These are phyloP conservation scores for Isabelozyma rhagii DNA, from an alignment of 805 yeast genomes.

Conservation along the genomic window DNA sequence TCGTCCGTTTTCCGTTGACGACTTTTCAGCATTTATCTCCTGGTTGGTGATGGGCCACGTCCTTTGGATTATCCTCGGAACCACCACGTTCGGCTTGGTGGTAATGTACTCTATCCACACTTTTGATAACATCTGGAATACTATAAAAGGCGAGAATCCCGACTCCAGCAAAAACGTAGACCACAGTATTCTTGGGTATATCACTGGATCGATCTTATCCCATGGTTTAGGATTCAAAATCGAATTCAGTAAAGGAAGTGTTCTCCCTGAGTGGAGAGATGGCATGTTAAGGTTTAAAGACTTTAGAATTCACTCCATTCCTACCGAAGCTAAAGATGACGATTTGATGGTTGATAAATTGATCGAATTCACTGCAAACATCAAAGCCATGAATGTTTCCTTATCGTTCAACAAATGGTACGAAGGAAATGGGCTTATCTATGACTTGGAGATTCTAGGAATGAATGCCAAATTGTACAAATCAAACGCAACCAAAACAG, in stretches of 20 bases:
- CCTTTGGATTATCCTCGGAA: constrained; percentile 53
- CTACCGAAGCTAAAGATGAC: constrained; percentile 3
- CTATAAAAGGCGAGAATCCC: constrained; percentile 20
- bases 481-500: not conserved
- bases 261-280: constrained; percentile 44
- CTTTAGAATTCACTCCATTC: constrained; percentile 18
- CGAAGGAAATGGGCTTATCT: constrained; percentile 50
- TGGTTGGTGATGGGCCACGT: constrained; percentile 58
- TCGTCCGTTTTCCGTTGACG: constrained; percentile 48
- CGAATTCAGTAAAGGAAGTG: constrained; percentile 35
- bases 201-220: constrained; percentile 35
- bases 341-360: not conserved
- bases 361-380: constrained; percentile 27
- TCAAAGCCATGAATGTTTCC: constrained; percentile 43
- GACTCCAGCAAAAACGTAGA: constrained; percentile 23
- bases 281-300: constrained; percentile 49
- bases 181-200: constrained; percentile 26
- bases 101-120: constrained; percentile 43
- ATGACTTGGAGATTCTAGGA: constrained; percentile 48
- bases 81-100: constrained; percentile 53
- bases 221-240: constrained; percentile 36
- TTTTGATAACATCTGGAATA: constrained; percentile 24
- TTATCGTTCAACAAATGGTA: constrained; percentile 54
- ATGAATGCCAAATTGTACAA: constrained; percentile 34
- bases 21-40: constrained; percentile 51